Evolutionary conservation across 805 yeast species (phyloP).

Genomic region (Henningerozyma blattae): DNA sequence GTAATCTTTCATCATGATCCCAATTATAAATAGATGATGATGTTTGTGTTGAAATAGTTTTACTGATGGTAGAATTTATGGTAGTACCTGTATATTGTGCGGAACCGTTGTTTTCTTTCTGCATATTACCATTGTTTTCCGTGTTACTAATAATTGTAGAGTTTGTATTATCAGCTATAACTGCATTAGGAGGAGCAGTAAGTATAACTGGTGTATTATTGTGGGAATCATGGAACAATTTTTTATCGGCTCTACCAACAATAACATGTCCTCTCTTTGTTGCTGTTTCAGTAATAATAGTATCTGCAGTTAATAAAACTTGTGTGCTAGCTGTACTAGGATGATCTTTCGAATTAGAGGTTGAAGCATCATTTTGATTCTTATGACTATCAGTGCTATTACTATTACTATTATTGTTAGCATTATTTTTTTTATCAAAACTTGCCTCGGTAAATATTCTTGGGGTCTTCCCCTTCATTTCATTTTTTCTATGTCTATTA

Average conservation of each 20-base stretch:
- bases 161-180: no score
- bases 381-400: slow-evolving; percentile 1
- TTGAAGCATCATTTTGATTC: neutral
- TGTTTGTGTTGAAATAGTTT: no score
- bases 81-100: no score
- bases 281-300: slow-evolving; percentile 2
- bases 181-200: no score
- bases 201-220: no score
- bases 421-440: neutral
- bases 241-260: slow-evolving; percentile 5
- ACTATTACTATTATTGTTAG: neutral
- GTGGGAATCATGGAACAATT: no score
- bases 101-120: no score
- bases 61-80: no score
- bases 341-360: neutral
- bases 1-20: neutral
- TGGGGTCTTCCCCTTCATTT: slow-evolving; percentile 30
- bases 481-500: slow-evolving; percentile 28
- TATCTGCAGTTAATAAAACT: neutral
- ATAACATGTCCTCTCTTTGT: slow-evolving; percentile 3
- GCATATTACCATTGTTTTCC: no score
- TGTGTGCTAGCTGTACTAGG: neutral
- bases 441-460: slow-evolving; percentile 17
- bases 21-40: no score
- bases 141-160: no score